Evolutionary conservation across 2,329 filamentous ascomycete genomes (phyloP).

Genomic region (Botrytis medusae): DNA sequence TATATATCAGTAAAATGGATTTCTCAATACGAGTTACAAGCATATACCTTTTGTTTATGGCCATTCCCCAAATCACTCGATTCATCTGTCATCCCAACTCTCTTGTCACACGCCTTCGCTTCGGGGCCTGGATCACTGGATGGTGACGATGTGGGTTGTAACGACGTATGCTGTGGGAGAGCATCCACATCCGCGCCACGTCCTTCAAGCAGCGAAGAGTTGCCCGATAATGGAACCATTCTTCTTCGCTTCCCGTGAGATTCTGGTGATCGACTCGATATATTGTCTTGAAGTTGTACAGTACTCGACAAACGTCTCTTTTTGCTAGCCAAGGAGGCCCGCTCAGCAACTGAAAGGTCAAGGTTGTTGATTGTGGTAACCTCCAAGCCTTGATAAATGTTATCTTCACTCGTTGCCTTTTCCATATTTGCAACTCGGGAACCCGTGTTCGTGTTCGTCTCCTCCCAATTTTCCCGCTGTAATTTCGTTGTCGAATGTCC

Average conservation of each 20-base stretch:
- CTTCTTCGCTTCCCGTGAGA: background rate
- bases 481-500: background rate
- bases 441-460: background rate
- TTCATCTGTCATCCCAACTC: background rate
- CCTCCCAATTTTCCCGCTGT: background rate
- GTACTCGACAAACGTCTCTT: background rate
- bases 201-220: background rate
- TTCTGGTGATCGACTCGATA: no score
- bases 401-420: background rate
- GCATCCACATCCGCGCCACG: background rate
- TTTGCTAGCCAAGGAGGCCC: background rate
- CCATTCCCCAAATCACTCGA: background rate
- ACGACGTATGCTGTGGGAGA: background rate
- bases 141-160: background rate
- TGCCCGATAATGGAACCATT: background rate
- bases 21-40: background rate
- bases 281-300: background rate
- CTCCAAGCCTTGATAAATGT: background rate
- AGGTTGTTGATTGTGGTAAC: background rate
- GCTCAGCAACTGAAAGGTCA: background rate
- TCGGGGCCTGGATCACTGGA: background rate
- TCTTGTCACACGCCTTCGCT: background rate
- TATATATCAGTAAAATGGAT: background rate
- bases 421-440: background rate
- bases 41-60: background rate